Evolutionary conservation across 306 rosid genomes (phyloP), one percentile per base, ranked within the genome.

Genomic region (Malus sieversii): DNA sequence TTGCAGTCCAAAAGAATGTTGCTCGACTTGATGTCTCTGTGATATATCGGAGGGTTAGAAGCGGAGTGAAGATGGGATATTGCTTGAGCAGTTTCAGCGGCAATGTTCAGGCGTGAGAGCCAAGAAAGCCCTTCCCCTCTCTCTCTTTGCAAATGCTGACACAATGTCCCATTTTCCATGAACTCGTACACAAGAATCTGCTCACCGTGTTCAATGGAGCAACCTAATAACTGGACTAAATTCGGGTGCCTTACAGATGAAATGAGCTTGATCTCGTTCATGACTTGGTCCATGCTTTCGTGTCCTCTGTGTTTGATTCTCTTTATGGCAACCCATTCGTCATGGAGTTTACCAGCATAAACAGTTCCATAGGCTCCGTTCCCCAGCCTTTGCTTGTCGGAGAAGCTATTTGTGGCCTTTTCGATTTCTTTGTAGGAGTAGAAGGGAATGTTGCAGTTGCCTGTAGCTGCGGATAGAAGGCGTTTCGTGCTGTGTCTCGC

Each of bases 341-440:
- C 83, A 69, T 84, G 76, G 52, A 95, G 88, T 74, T 89, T 95
- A 44, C 91, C 99, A 3, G 96, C 96, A 64, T 90, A 92, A 52
- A 95, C 99, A 19, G 99, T 90, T 9, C 96, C 97, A 71, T 85
- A 95, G 20, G 97, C 99, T 9, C 99, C 99, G 3, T 88, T 88
- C 68, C 99, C 97, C 0, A 95, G 84, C 72, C 86, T 82, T 57
- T 88, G 91, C 61, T 86, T 88, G 33, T 92, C 97, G 8, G 99
- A 89, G 92, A 95, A 95, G 69, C 88, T 77, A 73, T 83, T 85
- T 5, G 99, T 95, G 58, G 97, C 97, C 81, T 77, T 92, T 83
- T 85, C 96, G 0, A 95, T 89, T 82, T 90, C 97, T 82, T 83
- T 95, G 88, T 86, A 88, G 73, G 88, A 75, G 67, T 90, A 92